Base-by-base conservation (phyloP, 345 rosid species). In the Limnanthes douglasii region DNA sequence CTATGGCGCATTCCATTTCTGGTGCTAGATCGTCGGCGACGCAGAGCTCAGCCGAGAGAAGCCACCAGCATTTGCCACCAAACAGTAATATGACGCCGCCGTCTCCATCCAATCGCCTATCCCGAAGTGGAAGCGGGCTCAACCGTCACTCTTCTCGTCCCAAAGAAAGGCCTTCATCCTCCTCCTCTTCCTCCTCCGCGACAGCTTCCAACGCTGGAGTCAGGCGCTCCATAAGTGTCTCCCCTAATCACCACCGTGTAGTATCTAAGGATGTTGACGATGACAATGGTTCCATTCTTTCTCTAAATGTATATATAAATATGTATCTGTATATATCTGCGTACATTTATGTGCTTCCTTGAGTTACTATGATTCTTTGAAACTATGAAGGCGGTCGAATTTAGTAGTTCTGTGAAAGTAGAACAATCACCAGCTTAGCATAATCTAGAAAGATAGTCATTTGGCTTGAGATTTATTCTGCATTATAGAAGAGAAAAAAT, bases 221-320 rank as follows among this genome's bases (percentile, higher is more conserved):
- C 60, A 9, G 86, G 34, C 97, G 93, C 49, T 68, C 92, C 49
- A 43, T 46, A 0, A 56, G n/a, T n/a, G 68, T 61, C 59, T 65
- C 84, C 52, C 70, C 84, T 37, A 62, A 53, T 46, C n/a, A n/a
- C 1, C 67, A 67, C 37, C 73, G 90, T 24, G 43, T 86, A 7
- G 61, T 35, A 8, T 64, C 79, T 3, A 62, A 34, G 34, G 50
- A 59, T 48, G 32, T 37, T 48, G 72, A 58, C 14, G 60, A 41
- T 38, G 78, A 61, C 18, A 72, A 66, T 53, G 96, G 86, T 80
- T 32, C 2, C 10, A 9, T 2, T 22, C 23, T 11, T 9, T 32
- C 10, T 49, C 11, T 28, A 3, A 37, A 17, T 30, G 14, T 44
- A 37, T 8, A 12, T 37, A 32, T 38, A 20, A 28, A 14, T 4